Evolutionary conservation across 1,284 basidiomycete genomes (phyloP).

Genomic region (Rhizoctonia solani): DNA sequence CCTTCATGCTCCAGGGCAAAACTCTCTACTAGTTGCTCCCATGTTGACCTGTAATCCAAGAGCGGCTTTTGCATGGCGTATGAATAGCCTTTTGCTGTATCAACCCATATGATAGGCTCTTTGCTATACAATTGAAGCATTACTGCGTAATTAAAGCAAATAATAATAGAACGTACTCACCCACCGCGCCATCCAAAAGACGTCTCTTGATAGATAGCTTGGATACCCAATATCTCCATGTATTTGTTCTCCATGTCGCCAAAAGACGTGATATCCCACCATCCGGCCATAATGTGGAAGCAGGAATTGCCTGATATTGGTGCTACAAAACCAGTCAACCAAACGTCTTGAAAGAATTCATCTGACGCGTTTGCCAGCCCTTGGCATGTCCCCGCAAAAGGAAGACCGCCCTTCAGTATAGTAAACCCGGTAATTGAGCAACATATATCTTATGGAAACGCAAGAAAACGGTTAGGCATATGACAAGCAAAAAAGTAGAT

Average conservation of each 20-base stretch:
- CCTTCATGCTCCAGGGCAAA: background rate
- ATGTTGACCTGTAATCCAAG: background rate
- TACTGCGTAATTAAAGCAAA: background rate
- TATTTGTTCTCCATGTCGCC: background rate
- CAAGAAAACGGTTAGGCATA: too few relatives aligned
- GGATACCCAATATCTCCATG: background rate
- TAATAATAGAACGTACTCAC: background rate
- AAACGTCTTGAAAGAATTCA: background rate
- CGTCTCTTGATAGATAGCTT: background rate
- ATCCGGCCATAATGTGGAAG: background rate
- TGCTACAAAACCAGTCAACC: background rate
- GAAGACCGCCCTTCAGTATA: too few relatives aligned
- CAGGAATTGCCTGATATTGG: background rate
- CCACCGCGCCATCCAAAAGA: background rate
- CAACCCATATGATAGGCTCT: background rate
- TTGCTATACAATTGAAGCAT: background rate
- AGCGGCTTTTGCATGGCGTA: background rate
- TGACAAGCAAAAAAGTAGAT: too few relatives aligned
- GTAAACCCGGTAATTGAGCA: too few relatives aligned
- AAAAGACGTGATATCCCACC: background rate
- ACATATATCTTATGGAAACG: too few relatives aligned
- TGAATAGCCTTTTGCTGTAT: background rate
- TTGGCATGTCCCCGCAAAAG: too few relatives aligned
- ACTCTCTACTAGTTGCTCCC: background rate
- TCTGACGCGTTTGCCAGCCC: background rate